Evolutionary conservation across 108 stramenopile species (phyloP).

Genomic region (Skeletonema costatum): DNA sequence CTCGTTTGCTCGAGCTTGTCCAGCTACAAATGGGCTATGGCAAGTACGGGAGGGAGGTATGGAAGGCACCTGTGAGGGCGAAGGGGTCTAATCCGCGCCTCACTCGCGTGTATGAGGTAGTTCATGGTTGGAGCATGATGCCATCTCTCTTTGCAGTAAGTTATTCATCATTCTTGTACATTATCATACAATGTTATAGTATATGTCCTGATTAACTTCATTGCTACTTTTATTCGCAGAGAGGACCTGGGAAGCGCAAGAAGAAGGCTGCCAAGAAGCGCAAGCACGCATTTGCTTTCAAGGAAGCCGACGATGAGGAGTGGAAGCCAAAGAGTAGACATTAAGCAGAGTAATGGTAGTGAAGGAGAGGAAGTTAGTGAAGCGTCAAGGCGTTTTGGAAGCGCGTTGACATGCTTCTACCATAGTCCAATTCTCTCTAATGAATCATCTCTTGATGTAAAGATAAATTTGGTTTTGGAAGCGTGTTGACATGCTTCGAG

Average conservation of each 20-base stretch:
- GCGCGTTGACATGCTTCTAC: too few species aligned
- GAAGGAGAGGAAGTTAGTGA: too few species aligned
- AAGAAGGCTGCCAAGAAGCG: neutral
- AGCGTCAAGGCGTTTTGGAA: too few species aligned
- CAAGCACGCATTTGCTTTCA: too few species aligned
- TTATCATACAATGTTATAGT: neutral
- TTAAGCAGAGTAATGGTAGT: too few species aligned
- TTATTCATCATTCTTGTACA: too few species aligned
- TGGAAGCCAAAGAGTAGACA: too few species aligned
- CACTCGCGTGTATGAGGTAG: neutral
- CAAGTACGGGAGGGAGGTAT: neutral
- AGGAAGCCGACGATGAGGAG: too few species aligned
- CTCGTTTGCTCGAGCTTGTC: constrained; percentile 3
- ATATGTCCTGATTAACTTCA: neutral
- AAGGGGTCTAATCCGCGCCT: neutral
- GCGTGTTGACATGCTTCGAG: too few species aligned
- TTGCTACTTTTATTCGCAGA: neutral
- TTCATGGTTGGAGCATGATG: neutral
- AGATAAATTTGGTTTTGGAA: too few species aligned
- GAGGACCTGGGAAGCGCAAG: constrained; percentile 4
- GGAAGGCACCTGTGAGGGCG: neutral
- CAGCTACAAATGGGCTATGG: neutral
- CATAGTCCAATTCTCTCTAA: too few species aligned
- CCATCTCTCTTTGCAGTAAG: neutral
- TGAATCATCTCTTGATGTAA: too few species aligned